These are phyloP conservation scores for Pontederia crassipes DNA, from an alignment of 176 grass and related monocot species.

Conservation along the genomic window DNA sequence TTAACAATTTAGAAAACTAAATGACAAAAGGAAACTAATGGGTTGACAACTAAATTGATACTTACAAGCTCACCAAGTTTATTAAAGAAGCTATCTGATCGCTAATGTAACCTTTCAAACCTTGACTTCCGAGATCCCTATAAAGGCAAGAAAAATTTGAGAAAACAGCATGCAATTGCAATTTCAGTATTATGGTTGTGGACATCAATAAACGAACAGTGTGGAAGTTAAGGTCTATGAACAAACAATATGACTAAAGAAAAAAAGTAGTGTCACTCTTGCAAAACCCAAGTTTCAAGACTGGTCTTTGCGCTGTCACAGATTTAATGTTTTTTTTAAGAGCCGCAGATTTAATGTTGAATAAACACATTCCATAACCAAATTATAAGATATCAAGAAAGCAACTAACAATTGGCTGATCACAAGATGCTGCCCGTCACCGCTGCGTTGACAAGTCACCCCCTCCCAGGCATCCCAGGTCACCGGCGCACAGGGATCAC, in stretches of 20 bases:
- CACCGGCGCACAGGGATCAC: slow-evolving; percentile 75
- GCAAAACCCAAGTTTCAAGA: no score
- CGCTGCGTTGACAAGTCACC: slow-evolving; percentile 60
- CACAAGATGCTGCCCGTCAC: slow-evolving; percentile 54
- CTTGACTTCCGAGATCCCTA: slow-evolving; percentile 90
- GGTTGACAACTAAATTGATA: slow-evolving; percentile 34
- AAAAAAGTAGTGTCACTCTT: no score
- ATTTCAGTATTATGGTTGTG: not conserved
- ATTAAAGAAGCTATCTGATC: slow-evolving; percentile 82
- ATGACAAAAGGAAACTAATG: not conserved
- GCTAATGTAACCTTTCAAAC: slow-evolving; percentile 79
- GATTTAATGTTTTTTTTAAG: no score
- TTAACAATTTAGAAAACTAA: not conserved
- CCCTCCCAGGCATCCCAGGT: slow-evolving; percentile 98
- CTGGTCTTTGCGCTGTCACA: no score
- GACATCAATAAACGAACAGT: no score
- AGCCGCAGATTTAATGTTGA: no score
- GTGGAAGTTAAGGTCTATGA: no score
- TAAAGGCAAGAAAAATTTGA: not conserved
- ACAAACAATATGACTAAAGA: no score
- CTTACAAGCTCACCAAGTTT: slow-evolving; percentile 98
- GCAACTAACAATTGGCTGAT: slow-evolving; percentile 74
- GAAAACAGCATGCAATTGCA: not conserved
- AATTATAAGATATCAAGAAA: not conserved
- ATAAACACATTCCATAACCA: not conserved